phyloP scores from a whole-genome alignment of 2,329 filamentous ascomycete species.

The Cladosporium sp. region DNA sequence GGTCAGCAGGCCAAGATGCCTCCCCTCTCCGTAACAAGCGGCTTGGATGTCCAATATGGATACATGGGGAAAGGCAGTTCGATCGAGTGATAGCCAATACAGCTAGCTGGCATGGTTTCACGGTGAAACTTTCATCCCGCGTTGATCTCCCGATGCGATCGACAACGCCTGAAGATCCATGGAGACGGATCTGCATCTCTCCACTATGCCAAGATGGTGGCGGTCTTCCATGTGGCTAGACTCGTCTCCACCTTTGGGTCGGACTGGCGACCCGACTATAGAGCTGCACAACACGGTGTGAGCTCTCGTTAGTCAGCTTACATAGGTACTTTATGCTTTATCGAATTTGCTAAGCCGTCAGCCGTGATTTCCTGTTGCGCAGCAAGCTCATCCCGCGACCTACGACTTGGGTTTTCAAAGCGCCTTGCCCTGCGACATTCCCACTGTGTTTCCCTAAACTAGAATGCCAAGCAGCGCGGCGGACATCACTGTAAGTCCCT shows the following conservation, averaged over 20 bases:
- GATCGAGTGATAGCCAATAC: too few species aligned
- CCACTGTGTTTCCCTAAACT: neutral
- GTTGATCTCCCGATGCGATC: too few species aligned
- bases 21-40: too few species aligned
- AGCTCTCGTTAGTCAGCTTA: neutral
- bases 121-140: too few species aligned
- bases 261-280: neutral
- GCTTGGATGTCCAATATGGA: too few species aligned
- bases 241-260: neutral
- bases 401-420: too few species aligned
- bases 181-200: neutral
- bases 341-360: neutral
- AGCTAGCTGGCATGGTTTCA: too few species aligned
- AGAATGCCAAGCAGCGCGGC: neutral
- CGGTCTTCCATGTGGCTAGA: neutral
- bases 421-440: too few species aligned
- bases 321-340: neutral
- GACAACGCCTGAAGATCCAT: neutral
- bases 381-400: neutral
- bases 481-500: neutral
- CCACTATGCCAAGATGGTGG: neutral
- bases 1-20: too few species aligned
- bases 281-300: neutral
- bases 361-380: neutral
- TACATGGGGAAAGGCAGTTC: too few species aligned